Base-by-base conservation (phyloP, 225 moss, liverwort and hornwort genomes). In the Straminergon stramineum region DNA sequence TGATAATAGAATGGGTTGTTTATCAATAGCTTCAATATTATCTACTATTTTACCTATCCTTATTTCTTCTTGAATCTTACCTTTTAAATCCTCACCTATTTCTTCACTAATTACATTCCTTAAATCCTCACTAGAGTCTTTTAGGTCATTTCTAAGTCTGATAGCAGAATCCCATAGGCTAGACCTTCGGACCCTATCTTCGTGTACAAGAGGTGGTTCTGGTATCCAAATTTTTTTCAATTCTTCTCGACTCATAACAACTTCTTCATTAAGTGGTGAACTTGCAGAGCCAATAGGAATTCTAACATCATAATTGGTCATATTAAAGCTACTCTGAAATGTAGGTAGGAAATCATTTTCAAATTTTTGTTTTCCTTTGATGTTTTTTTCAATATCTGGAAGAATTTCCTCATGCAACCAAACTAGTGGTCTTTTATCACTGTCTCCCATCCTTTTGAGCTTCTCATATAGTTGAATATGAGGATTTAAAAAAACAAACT, bases 111-210 rank as follows among this genome's bases (percentile, higher is more conserved):
- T 87, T 55, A 82, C 78, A 52, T 27, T 83, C 31, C 15, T 66
- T 74, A 32, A 79, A 84, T 77, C 87, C 0, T 85, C 67, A 76
- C 18, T 37, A 13, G 39, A 61, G 6, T 30, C 66, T 79, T 26
- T 45, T 13, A 85, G n/a, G 13, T 39, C 75, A 30, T 52, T 37
- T 37, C 48, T 18, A 82, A 91, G 17, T 71, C 83, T 92, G 7
- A 86, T 4, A 4, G 92, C 91, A 27, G 91, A 92, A 61, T 86
- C 88, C 93, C 93, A 93, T 22, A 94, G 53, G 83, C 90, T 90
- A 26, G 81, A 90, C n/a, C 93, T 86, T 66, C 93, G 83, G 3
- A 87, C 65, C 83, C 90, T 90, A 74, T 92, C 93, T 62, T 93
- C 91, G 70, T 61, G 83, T 9, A 85, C 39, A 81, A 87, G 83